Evolutionary conservation across 2,329 filamentous ascomycete genomes (phyloP), one percentile per base, ranked within the genome.

Genomic region (Mycocentrospora acerina): DNA sequence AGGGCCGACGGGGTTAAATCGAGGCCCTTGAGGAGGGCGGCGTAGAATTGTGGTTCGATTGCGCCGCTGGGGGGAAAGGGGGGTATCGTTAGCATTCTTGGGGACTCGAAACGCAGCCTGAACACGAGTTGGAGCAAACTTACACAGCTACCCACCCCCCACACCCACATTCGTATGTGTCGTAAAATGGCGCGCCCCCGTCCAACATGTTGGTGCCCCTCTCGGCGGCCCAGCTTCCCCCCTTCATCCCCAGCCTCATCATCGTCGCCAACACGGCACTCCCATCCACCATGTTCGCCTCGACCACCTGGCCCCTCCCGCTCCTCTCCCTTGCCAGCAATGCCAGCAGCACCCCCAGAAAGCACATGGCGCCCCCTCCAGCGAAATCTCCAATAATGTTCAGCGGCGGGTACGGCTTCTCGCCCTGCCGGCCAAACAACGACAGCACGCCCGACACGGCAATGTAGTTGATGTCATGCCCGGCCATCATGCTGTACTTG

Each of bases 261-360:
- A 91, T 91, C 0, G 83, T 85, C 2, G 85, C 83, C 17, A 97
- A 71, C 66, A 91, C 91, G 24, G 82, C 80, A 15, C 79, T 81
- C 7, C 91, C 91, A 70, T 97, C 91, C 10, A 96, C 91, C 91
- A 97, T 97, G 67, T 95, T 96, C 12, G 88, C 88, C 70, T 96
- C 89, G 7, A 97, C 90, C 10, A 96, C 84, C 69, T 96, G 91
- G 0, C 91, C 91, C 2, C 70, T 46, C 0, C 88, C 88, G 0
- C 75, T 82, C 29, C 67, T 71, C 32, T 76, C 71, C 24, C 89
- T 74, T 11, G 81, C 76, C 8, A 94, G 58, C 42, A 97, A 68
- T 0, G 93, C 91, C 14, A 96, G 73, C 38, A 96, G 66, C 4
- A 97, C 81, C 0, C 90, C 91, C 42, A 90, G 74, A 57, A 93